phyloP scores from a whole-genome alignment of 768 basidiomycete genomes.

The Suillus plorans region DNA sequence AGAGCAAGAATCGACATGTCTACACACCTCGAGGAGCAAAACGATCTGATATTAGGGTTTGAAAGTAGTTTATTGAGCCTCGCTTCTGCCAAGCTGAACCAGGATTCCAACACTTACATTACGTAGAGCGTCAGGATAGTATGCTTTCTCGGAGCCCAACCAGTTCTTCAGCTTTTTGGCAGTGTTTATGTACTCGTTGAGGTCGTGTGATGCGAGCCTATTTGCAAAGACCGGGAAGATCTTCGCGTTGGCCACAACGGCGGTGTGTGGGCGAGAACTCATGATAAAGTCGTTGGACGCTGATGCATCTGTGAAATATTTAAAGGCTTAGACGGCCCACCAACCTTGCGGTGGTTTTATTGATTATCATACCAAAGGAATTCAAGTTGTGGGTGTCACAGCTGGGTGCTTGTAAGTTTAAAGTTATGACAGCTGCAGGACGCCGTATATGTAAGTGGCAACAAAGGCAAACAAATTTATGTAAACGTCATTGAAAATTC shows the following conservation, averaged over 20 bases:
- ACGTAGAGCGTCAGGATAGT: conserved; percentile 49
- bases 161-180: conserved; percentile 43
- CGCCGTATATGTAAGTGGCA: not conserved
- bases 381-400: not conserved
- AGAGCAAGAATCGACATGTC: conserved; percentile 25
- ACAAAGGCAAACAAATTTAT: not conserved
- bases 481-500: too few species aligned
- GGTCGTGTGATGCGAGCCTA: conserved; percentile 32
- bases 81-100: not conserved
- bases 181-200: conserved; percentile 18
- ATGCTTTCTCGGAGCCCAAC: conserved; percentile 49
- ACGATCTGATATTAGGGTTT: conserved; percentile 42
- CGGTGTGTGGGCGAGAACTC: conserved; percentile 17
- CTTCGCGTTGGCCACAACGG: conserved; percentile 32
- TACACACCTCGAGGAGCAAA: conserved; percentile 46
- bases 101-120: conserved; percentile 36
- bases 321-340: not conserved
- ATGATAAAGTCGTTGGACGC: not conserved
- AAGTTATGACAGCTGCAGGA: too few species aligned
- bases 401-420: not conserved
- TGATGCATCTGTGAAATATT: too few species aligned
- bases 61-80: conserved; percentile 8
- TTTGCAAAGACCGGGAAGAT: conserved; percentile 36
- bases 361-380: not conserved
- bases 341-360: not conserved